A percentile compares a stretch with the other conserved stretches of the same genome.
Conservation (phyloP, 2,329 filamentous ascomycete genomes). For the Epichloe sylvatica region DNA sequence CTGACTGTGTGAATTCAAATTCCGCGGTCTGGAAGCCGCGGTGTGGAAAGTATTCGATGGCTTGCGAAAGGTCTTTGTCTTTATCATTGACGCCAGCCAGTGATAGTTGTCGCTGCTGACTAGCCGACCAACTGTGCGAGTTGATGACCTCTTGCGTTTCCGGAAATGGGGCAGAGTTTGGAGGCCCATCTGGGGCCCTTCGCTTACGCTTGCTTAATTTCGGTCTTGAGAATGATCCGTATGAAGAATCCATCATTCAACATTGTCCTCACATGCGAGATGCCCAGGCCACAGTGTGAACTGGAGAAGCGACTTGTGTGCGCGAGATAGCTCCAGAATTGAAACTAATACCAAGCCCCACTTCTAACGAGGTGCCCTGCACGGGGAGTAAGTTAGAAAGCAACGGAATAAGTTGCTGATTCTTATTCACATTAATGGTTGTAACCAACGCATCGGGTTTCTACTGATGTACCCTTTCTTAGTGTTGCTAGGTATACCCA, state of each 20-base stretch:
- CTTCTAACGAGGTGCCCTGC: not conserved
- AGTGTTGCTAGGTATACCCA: no score
- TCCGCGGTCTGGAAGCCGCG: slow-evolving; percentile 14
- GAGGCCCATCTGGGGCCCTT: not conserved
- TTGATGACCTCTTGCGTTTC: slow-evolving; percentile 30
- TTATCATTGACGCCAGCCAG: slow-evolving; percentile 37
- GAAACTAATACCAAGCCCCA: not conserved
- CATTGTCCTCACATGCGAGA: not conserved
- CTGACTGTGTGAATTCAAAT: not conserved
- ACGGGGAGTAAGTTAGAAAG: no score
- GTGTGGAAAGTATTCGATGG: slow-evolving; percentile 37
- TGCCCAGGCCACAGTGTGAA: not conserved
- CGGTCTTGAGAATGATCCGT: not conserved
- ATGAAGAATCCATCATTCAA: not conserved
- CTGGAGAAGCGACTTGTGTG: not conserved
- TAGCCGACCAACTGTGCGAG: slow-evolving; percentile 39
- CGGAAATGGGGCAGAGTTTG: slow-evolving; percentile 10
- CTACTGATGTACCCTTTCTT: no score
- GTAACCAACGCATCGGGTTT: no score
- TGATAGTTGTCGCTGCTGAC: slow-evolving; percentile 37
- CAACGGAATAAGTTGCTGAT: no score
- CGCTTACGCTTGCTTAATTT: slow-evolving; percentile 4
- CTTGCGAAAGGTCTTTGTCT: slow-evolving; percentile 28
- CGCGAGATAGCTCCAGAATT: not conserved
- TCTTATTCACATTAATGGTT: no score